These are phyloP conservation scores for Lantana camara DNA, from an alignment of 257 asterid species.

Conservation along the genomic window DNA sequence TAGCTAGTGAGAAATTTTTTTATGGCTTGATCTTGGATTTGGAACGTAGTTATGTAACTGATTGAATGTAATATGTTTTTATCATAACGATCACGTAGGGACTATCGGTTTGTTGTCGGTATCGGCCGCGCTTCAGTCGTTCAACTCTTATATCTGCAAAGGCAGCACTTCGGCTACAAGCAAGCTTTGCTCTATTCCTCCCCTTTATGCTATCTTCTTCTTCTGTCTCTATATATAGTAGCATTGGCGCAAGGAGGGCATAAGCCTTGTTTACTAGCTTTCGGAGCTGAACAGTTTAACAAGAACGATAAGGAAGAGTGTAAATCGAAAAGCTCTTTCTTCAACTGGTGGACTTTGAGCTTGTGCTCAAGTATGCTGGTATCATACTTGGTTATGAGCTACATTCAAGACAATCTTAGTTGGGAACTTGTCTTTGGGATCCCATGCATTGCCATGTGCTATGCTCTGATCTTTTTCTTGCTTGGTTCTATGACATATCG, in stretches of 20 bases:
- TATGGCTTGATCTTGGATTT: too few relatives aligned
- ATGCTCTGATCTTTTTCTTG: slow-evolving; percentile 42
- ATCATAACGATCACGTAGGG: too few relatives aligned
- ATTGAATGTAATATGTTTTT: too few relatives aligned
- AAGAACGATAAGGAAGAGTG: slow-evolving; percentile 28
- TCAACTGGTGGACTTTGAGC: slow-evolving; percentile 34
- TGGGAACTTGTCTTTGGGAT: slow-evolving; percentile 69
- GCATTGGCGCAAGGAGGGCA: slow-evolving; percentile 55
- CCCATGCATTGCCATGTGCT: slow-evolving; percentile 51
- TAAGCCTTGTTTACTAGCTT: slow-evolving; percentile 29
- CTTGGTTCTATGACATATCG: slow-evolving; percentile 47
- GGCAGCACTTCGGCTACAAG: too few relatives aligned
- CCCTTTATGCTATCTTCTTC: slow-evolving; percentile 39
- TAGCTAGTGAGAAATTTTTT: too few relatives aligned
- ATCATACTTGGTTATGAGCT: slow-evolving; percentile 38
- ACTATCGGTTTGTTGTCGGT: too few relatives aligned
- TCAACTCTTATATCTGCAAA: too few relatives aligned
- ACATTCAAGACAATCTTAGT: slow-evolving; percentile 56
- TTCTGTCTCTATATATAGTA: slow-evolving; percentile 31
- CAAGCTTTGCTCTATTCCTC: slow-evolving; percentile 17
- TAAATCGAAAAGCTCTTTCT: slow-evolving; percentile 38
- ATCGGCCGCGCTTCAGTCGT: too few relatives aligned
- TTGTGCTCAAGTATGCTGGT: slow-evolving; percentile 27
- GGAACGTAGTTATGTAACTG: too few relatives aligned
- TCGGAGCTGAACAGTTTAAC: slow-evolving; percentile 43